Evolutionary conservation across 169 alveolate genomes (phyloP).

Genomic region (Eimeria maxima): DNA sequence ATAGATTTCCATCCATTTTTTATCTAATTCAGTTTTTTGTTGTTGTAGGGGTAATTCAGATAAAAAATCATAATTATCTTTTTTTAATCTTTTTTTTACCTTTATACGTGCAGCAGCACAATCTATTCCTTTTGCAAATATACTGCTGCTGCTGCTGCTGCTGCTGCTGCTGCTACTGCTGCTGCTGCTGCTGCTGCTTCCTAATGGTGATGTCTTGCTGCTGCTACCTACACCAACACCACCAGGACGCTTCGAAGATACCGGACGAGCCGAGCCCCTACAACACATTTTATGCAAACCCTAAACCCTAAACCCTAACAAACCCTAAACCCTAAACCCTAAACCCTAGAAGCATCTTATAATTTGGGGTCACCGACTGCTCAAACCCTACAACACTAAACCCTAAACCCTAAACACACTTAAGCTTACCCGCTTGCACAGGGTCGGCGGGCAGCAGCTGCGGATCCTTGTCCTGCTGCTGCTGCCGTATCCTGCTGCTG

Average conservation of each 20-base stretch:
- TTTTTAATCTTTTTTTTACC: conserved; percentile 17
- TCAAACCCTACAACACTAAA: neutral
- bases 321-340: neutral
- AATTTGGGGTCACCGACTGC: too few relatives aligned
- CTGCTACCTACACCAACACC: too few relatives aligned
- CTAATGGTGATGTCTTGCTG: too few relatives aligned
- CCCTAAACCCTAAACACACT: neutral
- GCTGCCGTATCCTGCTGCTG: neutral
- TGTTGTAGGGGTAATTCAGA: conserved; percentile 35
- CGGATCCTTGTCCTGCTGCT: conserved; percentile 29
- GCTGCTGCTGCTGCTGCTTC: neutral
- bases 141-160: neutral
- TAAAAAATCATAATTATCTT: conserved; percentile 21
- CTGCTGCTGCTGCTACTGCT: too few relatives aligned
- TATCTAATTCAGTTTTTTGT: conserved; percentile 60
- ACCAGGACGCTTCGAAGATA: neutral
- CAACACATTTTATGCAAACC: neutral
- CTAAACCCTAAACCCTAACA: neutral
- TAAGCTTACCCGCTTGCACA: neutral
- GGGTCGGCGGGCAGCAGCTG: neutral
- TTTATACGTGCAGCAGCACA: conserved; percentile 7
- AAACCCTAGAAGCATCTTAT: too few relatives aligned
- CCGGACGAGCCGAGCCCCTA: neutral
- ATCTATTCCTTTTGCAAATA: neutral
- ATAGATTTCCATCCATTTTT: conserved; percentile 37